Conservation (phyloP, 495 filamentous ascomycete species). For the Xylaria bambusicola region DNA sequence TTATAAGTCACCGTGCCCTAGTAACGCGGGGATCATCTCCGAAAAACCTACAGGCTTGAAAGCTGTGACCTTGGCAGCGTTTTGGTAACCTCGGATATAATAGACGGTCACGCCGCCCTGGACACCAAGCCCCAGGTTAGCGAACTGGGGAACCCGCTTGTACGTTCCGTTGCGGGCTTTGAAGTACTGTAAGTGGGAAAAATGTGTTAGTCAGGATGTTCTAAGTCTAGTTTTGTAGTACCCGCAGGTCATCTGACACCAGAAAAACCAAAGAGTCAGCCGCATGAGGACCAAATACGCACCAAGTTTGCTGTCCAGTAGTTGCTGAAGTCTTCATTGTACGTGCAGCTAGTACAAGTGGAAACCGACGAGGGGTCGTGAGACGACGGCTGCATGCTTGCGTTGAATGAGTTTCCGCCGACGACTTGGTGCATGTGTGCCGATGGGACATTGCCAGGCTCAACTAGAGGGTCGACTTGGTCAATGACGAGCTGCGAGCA, state of each 20-base stretch:
- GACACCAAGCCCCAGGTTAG: conserved; percentile 45
- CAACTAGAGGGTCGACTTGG: conserved; percentile 46
- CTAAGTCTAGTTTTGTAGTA: no score
- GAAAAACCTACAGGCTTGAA: conserved; percentile 42
- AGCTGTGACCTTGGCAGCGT: conserved; percentile 46
- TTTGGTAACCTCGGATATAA: conserved; percentile 52
- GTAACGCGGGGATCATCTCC: conserved; percentile 20
- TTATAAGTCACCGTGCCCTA: conserved; percentile 20
- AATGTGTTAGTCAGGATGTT: no score
- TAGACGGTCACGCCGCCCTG: conserved; percentile 50
- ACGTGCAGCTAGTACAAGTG: conserved; percentile 44
- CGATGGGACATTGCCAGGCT: conserved; percentile 40
- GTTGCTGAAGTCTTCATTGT: conserved; percentile 46
- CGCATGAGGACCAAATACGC: not conserved
- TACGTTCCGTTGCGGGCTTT: conserved; percentile 47
- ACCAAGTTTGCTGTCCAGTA: conserved; percentile 47
- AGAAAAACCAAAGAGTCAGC: no score
- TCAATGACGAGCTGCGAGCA: conserved; percentile 49
- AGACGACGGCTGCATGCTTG: conserved; percentile 37
- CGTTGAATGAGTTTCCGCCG: conserved; percentile 47
- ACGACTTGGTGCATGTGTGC: conserved; percentile 47
- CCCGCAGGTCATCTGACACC: no score
- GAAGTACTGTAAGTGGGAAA: conserved; percentile 36
- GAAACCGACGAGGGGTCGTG: conserved; percentile 40
- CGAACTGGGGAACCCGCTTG: conserved; percentile 50